phyloP scores from a whole-genome alignment of 1,139 yeast genomes.

The Pichia cactophila region DNA sequence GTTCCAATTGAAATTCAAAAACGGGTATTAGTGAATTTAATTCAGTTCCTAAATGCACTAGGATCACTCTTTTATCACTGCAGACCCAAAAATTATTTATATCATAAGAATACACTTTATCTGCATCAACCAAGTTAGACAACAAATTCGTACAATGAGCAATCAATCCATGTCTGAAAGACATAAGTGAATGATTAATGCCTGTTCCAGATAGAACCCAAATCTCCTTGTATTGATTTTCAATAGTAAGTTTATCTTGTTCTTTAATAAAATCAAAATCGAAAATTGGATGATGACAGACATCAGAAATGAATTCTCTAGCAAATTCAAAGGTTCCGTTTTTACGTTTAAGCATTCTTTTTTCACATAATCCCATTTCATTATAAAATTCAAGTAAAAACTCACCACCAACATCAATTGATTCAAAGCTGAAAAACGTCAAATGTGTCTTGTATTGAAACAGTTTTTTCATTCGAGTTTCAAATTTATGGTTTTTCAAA shows the following conservation, averaged over 20 bases:
- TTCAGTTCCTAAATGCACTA: neutral
- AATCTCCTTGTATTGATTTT: conserved; percentile 21
- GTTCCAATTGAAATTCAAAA: neutral
- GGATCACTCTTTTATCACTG: neutral
- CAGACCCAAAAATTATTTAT: neutral
- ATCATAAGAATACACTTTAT: conserved; percentile 6
- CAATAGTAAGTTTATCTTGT: conserved; percentile 13
- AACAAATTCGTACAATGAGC: conserved; percentile 17
- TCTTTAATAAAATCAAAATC: conserved; percentile 19
- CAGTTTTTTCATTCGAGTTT: conserved; percentile 14
- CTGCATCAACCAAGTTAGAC: conserved; percentile 13
- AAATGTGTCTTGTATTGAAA: conserved; percentile 11
- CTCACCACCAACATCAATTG: neutral
- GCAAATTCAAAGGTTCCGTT: conserved; percentile 6
- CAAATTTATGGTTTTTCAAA: conserved; percentile 12
- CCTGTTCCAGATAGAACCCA: conserved; percentile 26
- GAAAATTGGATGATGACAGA: conserved; percentile 23
- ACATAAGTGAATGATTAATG: conserved; percentile 20
- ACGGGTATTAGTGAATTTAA: neutral
- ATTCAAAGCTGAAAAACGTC: conserved; percentile 6
- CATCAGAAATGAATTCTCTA: conserved; percentile 6
- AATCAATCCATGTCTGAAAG: conserved; percentile 19
- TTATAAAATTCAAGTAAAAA: conserved; percentile 18
- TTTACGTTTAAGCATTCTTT: conserved; percentile 9
- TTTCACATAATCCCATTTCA: conserved; percentile 21